Evolutionary conservation across 768 basidiomycete genomes (phyloP).

Genomic region (Russula brevipes): DNA sequence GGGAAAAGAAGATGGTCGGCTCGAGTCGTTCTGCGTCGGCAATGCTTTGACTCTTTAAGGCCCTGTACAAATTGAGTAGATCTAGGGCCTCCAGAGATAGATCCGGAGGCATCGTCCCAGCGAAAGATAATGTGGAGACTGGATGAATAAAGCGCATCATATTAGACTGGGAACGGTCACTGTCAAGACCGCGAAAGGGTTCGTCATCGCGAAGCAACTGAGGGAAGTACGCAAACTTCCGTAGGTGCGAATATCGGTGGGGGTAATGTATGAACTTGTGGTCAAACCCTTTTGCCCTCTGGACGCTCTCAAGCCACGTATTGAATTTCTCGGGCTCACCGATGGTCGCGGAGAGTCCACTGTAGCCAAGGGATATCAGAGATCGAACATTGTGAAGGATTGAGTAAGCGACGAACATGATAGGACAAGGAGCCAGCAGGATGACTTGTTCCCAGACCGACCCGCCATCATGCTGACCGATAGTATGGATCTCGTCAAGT

Average conservation of each 20-base stretch:
- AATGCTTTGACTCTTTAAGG: conserved; percentile 32
- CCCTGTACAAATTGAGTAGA: conserved; percentile 46
- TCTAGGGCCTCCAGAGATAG: conserved; percentile 59
- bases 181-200: conserved; percentile 37
- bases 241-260: conserved; percentile 68
- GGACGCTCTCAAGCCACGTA: conserved; percentile 58
- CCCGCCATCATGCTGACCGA: conserved; percentile 65
- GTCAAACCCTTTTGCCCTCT: conserved; percentile 51
- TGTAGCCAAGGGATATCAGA: conserved; percentile 27
- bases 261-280: conserved; percentile 59
- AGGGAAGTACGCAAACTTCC: conserved; percentile 56
- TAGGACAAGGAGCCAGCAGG: conserved; percentile 61
- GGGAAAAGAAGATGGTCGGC: conserved; percentile 44
- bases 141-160: conserved; percentile 59
- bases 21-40: conserved; percentile 35
- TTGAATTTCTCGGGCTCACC: conserved; percentile 63
- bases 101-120: conserved; percentile 52
- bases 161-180: conserved; percentile 34
- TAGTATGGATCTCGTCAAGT: conserved; percentile 62
- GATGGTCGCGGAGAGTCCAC: conserved; percentile 68
- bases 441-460: conserved; percentile 74
- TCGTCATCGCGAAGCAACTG: conserved; percentile 27
- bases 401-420: conserved; percentile 46
- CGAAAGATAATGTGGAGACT: conserved; percentile 52
- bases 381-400: background rate